These are phyloP conservation scores for Diaporthe nobilis DNA, from an alignment of 2,329 filamentous ascomycete genomes.

Conservation along the genomic window DNA sequence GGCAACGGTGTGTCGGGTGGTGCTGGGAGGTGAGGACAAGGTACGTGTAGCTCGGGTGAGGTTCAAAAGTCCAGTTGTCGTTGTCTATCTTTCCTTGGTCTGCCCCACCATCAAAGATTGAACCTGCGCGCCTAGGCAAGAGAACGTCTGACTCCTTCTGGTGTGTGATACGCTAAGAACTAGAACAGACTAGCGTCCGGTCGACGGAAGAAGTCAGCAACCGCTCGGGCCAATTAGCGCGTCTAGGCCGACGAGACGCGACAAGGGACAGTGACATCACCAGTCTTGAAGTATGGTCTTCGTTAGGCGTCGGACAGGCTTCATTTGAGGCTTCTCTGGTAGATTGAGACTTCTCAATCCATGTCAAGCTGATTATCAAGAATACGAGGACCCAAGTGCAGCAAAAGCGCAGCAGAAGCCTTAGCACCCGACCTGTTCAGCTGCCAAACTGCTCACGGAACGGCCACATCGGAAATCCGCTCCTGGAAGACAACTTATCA, in stretches of 20 bases:
- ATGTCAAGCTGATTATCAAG: no score
- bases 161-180: conserved; percentile 34
- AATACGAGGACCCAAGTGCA: no score
- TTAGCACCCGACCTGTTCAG: no score
- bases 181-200: conserved; percentile 19
- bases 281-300: not conserved
- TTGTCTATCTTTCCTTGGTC: conserved; percentile 18
- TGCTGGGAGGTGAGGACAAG: conserved; percentile 11
- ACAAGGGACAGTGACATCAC: not conserved
- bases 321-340: not conserved
- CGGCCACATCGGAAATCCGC: no score
- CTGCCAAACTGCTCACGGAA: not conserved
- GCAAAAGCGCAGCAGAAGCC: fast-evolving
- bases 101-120: conserved; percentile 35
- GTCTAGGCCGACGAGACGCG: not conserved
- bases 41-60: conserved; percentile 8
- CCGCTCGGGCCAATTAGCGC: conserved; percentile 37
- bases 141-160: conserved; percentile 19
- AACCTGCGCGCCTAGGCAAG: not conserved
- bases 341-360: not conserved
- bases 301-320: not conserved
- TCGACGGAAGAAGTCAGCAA: conserved; percentile 27
- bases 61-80: conserved; percentile 21
- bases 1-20: conserved; percentile 47
- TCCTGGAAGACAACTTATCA: not conserved